Base-by-base conservation (phyloP, 2,329 filamentous ascomycete genomes). In the Aspergillus transmontanensis region DNA sequence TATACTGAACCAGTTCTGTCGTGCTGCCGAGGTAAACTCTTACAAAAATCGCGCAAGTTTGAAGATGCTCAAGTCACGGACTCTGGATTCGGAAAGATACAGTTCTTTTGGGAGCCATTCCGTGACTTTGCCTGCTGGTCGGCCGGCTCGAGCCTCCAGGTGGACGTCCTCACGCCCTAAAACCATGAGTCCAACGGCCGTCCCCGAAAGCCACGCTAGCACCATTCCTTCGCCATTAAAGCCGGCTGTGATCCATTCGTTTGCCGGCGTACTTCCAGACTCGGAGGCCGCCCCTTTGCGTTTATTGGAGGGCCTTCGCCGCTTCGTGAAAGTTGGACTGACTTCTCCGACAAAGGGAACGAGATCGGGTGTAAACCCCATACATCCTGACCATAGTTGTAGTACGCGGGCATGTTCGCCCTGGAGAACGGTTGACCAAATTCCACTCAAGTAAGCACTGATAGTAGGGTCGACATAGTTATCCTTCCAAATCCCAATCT, bases 351-450 rank as follows among this genome's bases (percentile, higher is more conserved):
- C 82, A 51, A 86, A 79, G 0, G 86, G 85, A 50, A 83, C 75
- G 0, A 81, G 81, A 70, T 88, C 85, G 3, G 80, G 76, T 9
- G 80, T 84, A 65, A 82, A 85, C 0, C 84, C 85, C 83, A 87
- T 87, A 66, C 87, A 84, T 1, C 86, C 86, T 12, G 82, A 82
- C 84, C 85, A 87, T 45, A 83, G 78, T 45, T 68, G 73, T 28
- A 81, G 75, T 14, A 85, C 70, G 6, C 81, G 4, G 73, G 71
- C 12, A 48, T 77, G 75, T 19, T 65, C 68, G 1, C 12, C 28
- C 12, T 75, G 74, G 60, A 79, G 78, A 54, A 73, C 73, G 4
- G 64, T 61, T 26, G 70, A 69, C 32, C 73, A 73, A 12, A 67
- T 65, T 23, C 66, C 68, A 6, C 65, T 56, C n/a, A 75, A 61